These are phyloP conservation scores for Cytospora piceicola DNA, from an alignment of 2,329 filamentous ascomycete genomes.

Conservation along the genomic window DNA sequence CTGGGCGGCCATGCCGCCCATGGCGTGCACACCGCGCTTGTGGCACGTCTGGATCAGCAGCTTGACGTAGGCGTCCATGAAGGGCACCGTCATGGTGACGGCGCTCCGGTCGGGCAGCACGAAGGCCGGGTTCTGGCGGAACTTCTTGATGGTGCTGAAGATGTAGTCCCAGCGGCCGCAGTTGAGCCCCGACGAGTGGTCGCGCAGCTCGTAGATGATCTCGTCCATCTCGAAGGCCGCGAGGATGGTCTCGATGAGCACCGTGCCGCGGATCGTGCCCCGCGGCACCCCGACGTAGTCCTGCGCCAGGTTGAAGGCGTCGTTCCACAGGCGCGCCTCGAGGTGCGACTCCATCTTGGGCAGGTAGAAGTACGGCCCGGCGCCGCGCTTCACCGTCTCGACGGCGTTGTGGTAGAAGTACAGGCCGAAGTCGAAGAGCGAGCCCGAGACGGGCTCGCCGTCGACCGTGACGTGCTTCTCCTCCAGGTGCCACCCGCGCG, in stretches of 20 bases:
- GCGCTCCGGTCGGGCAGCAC: conserved; percentile 87
- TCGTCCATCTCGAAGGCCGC: conserved; percentile 99
- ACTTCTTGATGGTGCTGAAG: conserved; percentile 99
- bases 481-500: conserved; percentile 95
- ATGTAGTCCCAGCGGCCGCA: conserved; percentile 99
- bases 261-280: conserved; percentile 91
- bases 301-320: conserved; percentile 93
- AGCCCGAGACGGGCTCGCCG: conserved; percentile 89
- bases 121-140: conserved; percentile 92
- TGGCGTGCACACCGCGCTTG: conserved; percentile 93
- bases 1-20: conserved; percentile 98
- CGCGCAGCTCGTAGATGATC: conserved; percentile 98
- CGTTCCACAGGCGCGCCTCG: conserved; percentile 97
- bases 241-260: conserved; percentile 96
- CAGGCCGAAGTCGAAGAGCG: conserved; percentile 94
- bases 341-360: conserved; percentile 98
- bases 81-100: conserved; percentile 97
- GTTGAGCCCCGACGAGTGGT: conserved; percentile 95
- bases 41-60: conserved; percentile 98
- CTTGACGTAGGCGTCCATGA: conserved; percentile 96
- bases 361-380: conserved; percentile 96
- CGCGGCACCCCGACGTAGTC: conserved; percentile 88
- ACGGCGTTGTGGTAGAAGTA: conserved; percentile 99
- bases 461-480: conserved; percentile 98
- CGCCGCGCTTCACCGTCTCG: conserved; percentile 81